Evolutionary conservation across 495 filamentous ascomycete genomes (phyloP).

Genomic region (Hypoxylon crocopeplum): DNA sequence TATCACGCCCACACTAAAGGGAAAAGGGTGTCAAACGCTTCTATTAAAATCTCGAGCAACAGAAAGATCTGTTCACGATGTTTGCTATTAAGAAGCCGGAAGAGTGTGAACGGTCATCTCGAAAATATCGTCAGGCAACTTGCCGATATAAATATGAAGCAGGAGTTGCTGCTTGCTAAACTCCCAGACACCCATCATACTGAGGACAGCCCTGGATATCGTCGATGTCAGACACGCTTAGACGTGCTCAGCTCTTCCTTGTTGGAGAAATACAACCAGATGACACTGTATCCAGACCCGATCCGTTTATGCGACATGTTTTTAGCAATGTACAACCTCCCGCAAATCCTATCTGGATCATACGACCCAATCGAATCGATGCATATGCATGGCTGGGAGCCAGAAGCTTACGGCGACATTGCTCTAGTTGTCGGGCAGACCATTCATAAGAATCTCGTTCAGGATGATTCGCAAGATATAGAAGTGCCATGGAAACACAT

Average conservation of each 20-base stretch:
- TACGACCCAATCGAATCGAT: slow-evolving; percentile 27
- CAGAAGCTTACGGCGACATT: slow-evolving; percentile 8
- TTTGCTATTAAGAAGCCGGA: neutral
- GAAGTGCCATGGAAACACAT: slow-evolving; percentile 25
- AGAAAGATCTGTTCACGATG: neutral
- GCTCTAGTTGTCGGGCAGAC: neutral
- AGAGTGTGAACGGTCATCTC: neutral
- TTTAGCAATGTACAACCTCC: slow-evolving; percentile 23
- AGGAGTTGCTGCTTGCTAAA: slow-evolving; percentile 5
- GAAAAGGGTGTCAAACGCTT: neutral
- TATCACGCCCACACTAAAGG: neutral
- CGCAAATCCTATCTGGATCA: slow-evolving; percentile 20
- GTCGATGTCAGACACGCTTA: slow-evolving; percentile 1
- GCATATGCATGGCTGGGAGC: slow-evolving; percentile 25
- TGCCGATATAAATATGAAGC: slow-evolving; percentile 5
- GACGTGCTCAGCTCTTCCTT: slow-evolving; percentile 4
- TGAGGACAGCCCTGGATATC: neutral
- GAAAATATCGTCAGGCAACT: slow-evolving; percentile 2
- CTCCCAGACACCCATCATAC: neutral
- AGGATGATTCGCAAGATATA: neutral
- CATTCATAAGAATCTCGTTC: neutral
- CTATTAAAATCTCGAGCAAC: neutral
- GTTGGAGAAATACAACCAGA: slow-evolving; percentile 10
- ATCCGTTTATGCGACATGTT: slow-evolving; percentile 22
- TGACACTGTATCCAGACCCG: slow-evolving; percentile 19